Evolutionary conservation across 768 basidiomycete genomes (phyloP), one percentile per base, ranked within the genome.

Genomic region (Hypsizygus marmoreus): DNA sequence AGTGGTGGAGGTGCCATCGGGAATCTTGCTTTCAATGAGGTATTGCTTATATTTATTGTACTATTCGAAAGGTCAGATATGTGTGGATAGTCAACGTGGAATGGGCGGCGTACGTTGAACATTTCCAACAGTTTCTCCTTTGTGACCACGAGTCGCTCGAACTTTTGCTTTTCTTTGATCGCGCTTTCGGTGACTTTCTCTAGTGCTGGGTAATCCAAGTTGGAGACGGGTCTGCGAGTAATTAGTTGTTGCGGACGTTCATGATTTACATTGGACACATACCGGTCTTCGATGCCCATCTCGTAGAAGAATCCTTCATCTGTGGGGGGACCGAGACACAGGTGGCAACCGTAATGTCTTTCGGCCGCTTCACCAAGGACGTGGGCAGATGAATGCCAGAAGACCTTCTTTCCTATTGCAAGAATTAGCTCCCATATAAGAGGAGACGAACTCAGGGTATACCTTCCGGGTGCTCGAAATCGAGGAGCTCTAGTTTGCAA

Each of bases 221-320:
- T 83, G 34, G 82, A 76, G 35, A 99, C 85, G 12, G 86, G 80
- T 59, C 91, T 91, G 17, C 11, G 7, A 38, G 9, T 24, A 11
- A 35, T 43, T 20, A 55, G 12, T 25, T 46, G 14, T 9, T n/a
- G n/a, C 24, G 12, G 14, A 14, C 8, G 23, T 31, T 5, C 13
- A 12, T 16, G 3, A 9, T 38, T 33, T 19, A 9, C 23, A 4
- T 13, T 5, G 12, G 14, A n/a, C 11, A 49, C 67, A 19, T 44
- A 86, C 87, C 88, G 73, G 48, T 92, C 86, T 28, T 84, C 73
- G 55, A 93, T 92, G 12, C 82, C 84, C 97, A 99, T 98, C 65
- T 99, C 97, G 65, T 99, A 99, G 76, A 97, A 99, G 80, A 99
- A 99, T 16, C 97, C 97, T 6, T 97, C 94, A 22, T 95, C 92